Percentiles rank a stretch among this genome's conserved stretches.
phyloP scores from a whole-genome alignment of 2,329 filamentous ascomycete genomes.

The Pezizomycotina sp. region DNA sequence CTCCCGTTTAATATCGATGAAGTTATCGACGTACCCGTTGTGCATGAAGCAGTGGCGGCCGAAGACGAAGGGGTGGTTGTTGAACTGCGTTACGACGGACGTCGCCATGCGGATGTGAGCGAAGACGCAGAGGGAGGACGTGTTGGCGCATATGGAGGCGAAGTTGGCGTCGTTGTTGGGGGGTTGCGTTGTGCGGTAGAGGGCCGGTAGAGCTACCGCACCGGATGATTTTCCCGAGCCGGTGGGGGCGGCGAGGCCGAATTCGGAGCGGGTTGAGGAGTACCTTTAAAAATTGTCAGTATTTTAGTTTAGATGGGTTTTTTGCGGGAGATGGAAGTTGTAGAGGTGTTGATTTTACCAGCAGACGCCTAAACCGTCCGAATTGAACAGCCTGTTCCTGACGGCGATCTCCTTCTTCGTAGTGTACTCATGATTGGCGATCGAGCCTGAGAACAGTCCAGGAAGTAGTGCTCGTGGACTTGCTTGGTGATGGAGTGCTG shows the following conservation, averaged over 20 bases:
- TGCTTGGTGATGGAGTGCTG: slow-evolving; percentile 33
- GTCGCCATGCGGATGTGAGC: slow-evolving; percentile 39
- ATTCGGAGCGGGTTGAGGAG: slow-evolving; percentile 5
- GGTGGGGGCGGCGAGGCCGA: slow-evolving; percentile 23
- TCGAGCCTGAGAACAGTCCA: slow-evolving; percentile 35
- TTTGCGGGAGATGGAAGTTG: too few relatives aligned
- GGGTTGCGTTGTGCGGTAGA: slow-evolving; percentile 38
- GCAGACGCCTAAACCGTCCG: slow-evolving; percentile 40
- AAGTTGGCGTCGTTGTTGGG: slow-evolving; percentile 40
- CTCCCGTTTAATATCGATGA: slow-evolving; percentile 33
- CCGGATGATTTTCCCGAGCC: slow-evolving; percentile 23
- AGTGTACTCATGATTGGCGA: slow-evolving; percentile 27
- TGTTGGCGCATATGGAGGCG: slow-evolving; percentile 37
- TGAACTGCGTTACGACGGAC: slow-evolving; percentile 35
- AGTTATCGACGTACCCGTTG: slow-evolving; percentile 37
- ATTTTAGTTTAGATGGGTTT: too few relatives aligned
- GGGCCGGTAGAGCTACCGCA: slow-evolving; percentile 32
- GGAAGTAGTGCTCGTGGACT: slow-evolving; percentile 39
- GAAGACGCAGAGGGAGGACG: slow-evolving; percentile 35
- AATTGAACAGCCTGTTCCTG: slow-evolving; percentile 39
- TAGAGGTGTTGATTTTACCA: slow-evolving; percentile 37
- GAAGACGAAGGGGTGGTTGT: slow-evolving; percentile 41
- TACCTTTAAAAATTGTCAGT: too few relatives aligned
- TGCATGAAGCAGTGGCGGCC: slow-evolving; percentile 41
- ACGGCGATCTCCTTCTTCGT: slow-evolving; percentile 33